phyloP scores from a whole-genome alignment of 176 grass and related monocot species.

The Juncus inflexus region DNA sequence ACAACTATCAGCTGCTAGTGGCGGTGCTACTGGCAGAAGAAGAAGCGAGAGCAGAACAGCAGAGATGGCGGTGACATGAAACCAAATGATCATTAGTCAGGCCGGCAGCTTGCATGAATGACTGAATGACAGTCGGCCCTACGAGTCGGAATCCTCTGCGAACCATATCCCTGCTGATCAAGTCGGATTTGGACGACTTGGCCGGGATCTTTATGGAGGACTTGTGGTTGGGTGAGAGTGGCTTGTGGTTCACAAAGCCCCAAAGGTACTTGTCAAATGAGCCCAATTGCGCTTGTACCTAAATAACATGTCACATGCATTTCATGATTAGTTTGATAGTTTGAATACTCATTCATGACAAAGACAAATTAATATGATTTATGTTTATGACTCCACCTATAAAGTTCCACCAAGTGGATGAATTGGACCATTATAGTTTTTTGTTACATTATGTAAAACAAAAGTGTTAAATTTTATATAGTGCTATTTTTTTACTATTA shows the following conservation, averaged over 20 bases:
- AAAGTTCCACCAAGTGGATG: conserved; percentile 9
- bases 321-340: conserved; percentile 10
- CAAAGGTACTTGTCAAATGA: conserved; percentile 78
- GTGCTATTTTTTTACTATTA: neutral
- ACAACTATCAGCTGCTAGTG: too few species aligned
- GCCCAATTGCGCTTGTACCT: conserved; percentile 55
- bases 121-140: conserved; percentile 85
- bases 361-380: neutral
- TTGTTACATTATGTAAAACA: neutral
- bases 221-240: conserved; percentile 71
- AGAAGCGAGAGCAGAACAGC: conserved; percentile 28
- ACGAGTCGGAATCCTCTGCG: conserved; percentile 83
- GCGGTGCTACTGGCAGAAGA: neutral
- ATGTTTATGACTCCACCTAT: neutral
- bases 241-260: conserved; percentile 83
- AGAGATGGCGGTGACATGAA: conserved; percentile 83
- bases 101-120: conserved; percentile 92
- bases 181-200: conserved; percentile 97
- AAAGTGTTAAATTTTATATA: neutral
- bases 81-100: conserved; percentile 96
- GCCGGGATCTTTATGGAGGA: conserved; percentile 87
- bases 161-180: conserved; percentile 97
- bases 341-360: neutral
- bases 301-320: conserved; percentile 13
- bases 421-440: neutral